Percentiles rank a stretch among this genome's conserved stretches.
These are phyloP conservation scores for Oryza australiensis DNA, from an alignment of 176 grass and related monocot genomes.

Conservation along the genomic window DNA sequence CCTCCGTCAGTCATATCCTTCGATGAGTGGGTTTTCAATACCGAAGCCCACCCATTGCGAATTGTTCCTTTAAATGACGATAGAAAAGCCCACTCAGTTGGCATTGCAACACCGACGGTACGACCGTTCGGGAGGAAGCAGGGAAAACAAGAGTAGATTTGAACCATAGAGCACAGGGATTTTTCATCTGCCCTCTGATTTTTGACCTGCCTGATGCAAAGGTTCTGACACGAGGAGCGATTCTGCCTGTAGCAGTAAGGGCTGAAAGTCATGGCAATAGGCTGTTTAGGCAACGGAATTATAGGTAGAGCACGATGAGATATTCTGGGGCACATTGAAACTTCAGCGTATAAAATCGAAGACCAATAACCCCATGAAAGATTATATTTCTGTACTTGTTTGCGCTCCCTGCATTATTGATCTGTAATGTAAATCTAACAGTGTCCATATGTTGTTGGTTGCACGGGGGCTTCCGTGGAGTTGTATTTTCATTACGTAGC, in stretches of 20 bases:
- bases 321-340: slow-evolving; percentile 23
- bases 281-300: slow-evolving; percentile 28
- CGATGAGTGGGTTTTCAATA: slow-evolving; percentile 98
- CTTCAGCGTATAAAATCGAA: slow-evolving; percentile 32
- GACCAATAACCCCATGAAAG: slow-evolving; percentile 35
- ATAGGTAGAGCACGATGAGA: slow-evolving; percentile 32
- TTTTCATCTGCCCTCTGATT: slow-evolving; percentile 35
- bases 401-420: slow-evolving; percentile 28
- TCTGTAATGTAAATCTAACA: slow-evolving; percentile 43
- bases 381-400: slow-evolving; percentile 38
- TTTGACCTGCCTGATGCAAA: slow-evolving; percentile 36
- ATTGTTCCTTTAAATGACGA: slow-evolving; percentile 55
- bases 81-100: slow-evolving; percentile 23
- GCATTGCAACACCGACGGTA: slow-evolving; percentile 12
- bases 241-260: slow-evolving; percentile 16
- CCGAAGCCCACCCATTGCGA: slow-evolving; percentile 92
- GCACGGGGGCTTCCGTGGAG: not conserved
- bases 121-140: slow-evolving; percentile 78
- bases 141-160: slow-evolving; percentile 50
- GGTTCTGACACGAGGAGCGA: slow-evolving; percentile 5
- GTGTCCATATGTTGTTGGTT: slow-evolving; percentile 44
- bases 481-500: slow-evolving; percentile 35
- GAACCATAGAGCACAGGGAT: slow-evolving; percentile 25
- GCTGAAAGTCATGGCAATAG: slow-evolving; percentile 35
- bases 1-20: slow-evolving; percentile 89